Evolutionary conservation across 208 protist species (phyloP).

Genomic region (Phytomonas sp.): DNA sequence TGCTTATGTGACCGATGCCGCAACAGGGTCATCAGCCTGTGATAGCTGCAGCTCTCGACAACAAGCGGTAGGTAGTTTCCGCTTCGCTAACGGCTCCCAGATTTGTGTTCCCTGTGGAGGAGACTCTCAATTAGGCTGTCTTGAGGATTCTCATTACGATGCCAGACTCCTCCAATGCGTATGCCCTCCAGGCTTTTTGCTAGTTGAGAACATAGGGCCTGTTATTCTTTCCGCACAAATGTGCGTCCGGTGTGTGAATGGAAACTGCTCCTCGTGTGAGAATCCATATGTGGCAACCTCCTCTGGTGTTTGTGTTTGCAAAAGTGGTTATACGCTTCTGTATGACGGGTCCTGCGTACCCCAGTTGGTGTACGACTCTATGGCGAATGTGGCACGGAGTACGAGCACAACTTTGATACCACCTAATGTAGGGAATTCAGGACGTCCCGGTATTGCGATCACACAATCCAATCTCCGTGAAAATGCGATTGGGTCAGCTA

Average conservation of each 20-base stretch:
- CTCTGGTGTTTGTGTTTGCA: constrained; percentile 20
- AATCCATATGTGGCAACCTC: constrained; percentile 28
- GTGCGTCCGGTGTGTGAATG: constrained; percentile 27
- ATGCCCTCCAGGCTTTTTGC: constrained; percentile 26
- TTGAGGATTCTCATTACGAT: constrained; percentile 28
- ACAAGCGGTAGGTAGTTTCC: constrained; percentile 24
- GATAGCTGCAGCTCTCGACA: constrained; percentile 22
- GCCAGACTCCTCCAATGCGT: constrained; percentile 17
- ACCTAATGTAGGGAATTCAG: constrained; percentile 42
- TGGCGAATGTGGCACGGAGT: constrained; percentile 11
- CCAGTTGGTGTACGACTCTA: constrained; percentile 17
- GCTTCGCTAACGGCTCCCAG: constrained; percentile 20
- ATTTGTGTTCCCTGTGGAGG: constrained; percentile 40
- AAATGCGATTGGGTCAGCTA: constrained; percentile 32
- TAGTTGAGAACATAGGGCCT: constrained; percentile 26
- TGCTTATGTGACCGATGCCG: constrained; percentile 8
- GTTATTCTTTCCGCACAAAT: constrained; percentile 29
- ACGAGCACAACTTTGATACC: constrained; percentile 18
- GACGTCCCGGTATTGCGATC: constrained; percentile 11
- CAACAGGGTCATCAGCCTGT: constrained; percentile 15
- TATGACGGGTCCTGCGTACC: constrained; percentile 56
- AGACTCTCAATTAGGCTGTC: constrained; percentile 18
- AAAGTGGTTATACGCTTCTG: constrained; percentile 28
- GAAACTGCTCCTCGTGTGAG: constrained; percentile 21
- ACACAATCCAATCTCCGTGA: constrained; percentile 13